Evolutionary conservation across 2,329 filamentous ascomycete species (phyloP).

Genomic region (Microcyclosporella mali): DNA sequence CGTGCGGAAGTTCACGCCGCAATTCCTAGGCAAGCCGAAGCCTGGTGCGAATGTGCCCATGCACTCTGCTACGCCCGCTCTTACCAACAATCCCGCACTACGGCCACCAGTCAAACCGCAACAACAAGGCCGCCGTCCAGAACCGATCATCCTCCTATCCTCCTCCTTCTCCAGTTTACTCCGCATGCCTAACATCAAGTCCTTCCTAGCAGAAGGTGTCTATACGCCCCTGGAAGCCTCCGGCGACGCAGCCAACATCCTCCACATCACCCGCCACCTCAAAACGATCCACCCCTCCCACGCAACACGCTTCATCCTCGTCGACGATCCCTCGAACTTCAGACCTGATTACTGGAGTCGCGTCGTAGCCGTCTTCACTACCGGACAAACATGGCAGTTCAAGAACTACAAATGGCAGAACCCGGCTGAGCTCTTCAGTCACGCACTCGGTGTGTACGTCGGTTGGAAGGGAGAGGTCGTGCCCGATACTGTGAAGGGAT

Average conservation of each 20-base stretch:
- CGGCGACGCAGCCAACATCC: slow-evolving; percentile 61
- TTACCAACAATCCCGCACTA: slow-evolving; percentile 33
- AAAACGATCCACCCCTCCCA: slow-evolving; percentile 62
- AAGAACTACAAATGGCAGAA: slow-evolving; percentile 96
- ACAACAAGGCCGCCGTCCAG: slow-evolving; percentile 43
- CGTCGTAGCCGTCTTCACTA: slow-evolving; percentile 94
- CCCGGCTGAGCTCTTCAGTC: slow-evolving; percentile 80
- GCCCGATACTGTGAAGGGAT: slow-evolving; percentile 71
- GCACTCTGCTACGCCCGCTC: slow-evolving; percentile 40
- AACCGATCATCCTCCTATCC: slow-evolving; percentile 95
- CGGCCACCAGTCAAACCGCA: slow-evolving; percentile 32
- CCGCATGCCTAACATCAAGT: slow-evolving; percentile 91
- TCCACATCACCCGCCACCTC: slow-evolving; percentile 75
- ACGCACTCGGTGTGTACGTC: slow-evolving; percentile 80
- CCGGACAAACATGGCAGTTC: slow-evolving; percentile 97
- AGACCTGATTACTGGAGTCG: slow-evolving; percentile 97
- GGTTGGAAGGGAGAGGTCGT: slow-evolving; percentile 82
- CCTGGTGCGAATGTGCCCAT: slow-evolving; percentile 34
- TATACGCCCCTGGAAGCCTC: slow-evolving; percentile 67
- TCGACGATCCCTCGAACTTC: slow-evolving; percentile 89
- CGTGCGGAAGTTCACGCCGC: slow-evolving; percentile 60
- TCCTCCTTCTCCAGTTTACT: slow-evolving; percentile 92
- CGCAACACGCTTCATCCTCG: slow-evolving; percentile 87
- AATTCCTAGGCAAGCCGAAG: slow-evolving; percentile 42
- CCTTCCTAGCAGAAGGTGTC: slow-evolving; percentile 79